Percentiles rank a stretch among this genome's conserved stretches.
These are phyloP conservation scores for Euryodendron excelsum DNA, from an alignment of 148 eudicot species.

Conservation along the genomic window DNA sequence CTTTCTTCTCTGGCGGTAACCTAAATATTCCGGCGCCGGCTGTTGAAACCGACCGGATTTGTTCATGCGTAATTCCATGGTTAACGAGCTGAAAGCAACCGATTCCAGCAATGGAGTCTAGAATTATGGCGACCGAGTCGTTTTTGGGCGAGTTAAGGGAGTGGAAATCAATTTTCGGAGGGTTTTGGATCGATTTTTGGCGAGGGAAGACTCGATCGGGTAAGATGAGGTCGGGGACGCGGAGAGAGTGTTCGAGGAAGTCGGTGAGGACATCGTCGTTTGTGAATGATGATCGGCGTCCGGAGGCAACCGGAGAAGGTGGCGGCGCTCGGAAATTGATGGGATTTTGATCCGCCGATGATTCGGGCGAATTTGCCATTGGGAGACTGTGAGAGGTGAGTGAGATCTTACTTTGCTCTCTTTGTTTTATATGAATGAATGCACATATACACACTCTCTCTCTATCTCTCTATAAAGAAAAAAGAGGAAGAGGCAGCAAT, in stretches of 20 bases:
- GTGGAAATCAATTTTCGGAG: constrained; percentile 48
- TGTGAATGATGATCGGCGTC: constrained; percentile 60
- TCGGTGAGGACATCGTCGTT: constrained; percentile 71
- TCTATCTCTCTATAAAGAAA: constrained; percentile 4
- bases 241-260: constrained; percentile 57
- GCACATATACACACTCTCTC: neutral
- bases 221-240: constrained; percentile 68
- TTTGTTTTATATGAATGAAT: neutral
- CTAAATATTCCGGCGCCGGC: constrained; percentile 45
- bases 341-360: constrained; percentile 14
- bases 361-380: constrained; percentile 27
- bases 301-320: constrained; percentile 73
- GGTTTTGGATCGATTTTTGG: constrained; percentile 44
- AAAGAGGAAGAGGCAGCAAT: constrained; percentile 33
- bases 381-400: neutral
- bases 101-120: constrained; percentile 31
- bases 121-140: neutral
- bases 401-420: neutral
- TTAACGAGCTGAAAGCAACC: constrained; percentile 75
- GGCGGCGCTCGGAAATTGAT: constrained; percentile 84
- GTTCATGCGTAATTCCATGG: constrained; percentile 51
- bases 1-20: constrained; percentile 50
- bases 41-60: constrained; percentile 23
- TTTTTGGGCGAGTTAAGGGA: neutral
- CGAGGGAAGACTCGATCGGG: constrained; percentile 73